phyloP scores from a whole-genome alignment of 2,329 filamentous ascomycete species.

The Exophiala dermatitidis region DNA sequence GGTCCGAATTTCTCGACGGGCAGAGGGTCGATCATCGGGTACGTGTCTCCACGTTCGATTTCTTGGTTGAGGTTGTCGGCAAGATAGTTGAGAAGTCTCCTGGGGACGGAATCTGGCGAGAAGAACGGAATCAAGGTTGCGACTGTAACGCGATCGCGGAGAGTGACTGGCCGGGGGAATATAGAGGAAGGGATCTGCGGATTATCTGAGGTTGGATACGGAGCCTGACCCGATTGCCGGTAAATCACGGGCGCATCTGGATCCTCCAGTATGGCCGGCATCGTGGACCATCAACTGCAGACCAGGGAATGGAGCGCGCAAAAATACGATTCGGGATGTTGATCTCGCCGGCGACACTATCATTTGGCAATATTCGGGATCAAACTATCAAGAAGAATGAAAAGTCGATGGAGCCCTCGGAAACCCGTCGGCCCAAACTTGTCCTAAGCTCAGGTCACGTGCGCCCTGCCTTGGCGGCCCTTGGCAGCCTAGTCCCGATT shows the following conservation, averaged over 20 bases:
- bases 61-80: conserved; percentile 80
- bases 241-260: conserved; percentile 63
- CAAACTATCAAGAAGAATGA: conserved; percentile 3
- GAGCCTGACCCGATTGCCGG: conserved; percentile 58
- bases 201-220: conserved; percentile 56
- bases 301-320: not conserved
- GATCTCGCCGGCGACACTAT: not conserved
- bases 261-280: conserved; percentile 75
- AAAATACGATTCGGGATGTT: not conserved
- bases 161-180: conserved; percentile 66
- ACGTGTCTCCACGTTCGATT: conserved; percentile 86
- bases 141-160: conserved; percentile 74
- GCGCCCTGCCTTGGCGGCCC: not conserved
- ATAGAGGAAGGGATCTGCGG: conserved; percentile 63
- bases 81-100: conserved; percentile 66
- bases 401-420: conserved; percentile 4
- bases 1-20: conserved; percentile 65
- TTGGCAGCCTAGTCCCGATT: conserved; percentile 6
- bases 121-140: conserved; percentile 79
- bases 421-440: not conserved
- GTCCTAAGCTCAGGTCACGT: conserved; percentile 9
- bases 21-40: conserved; percentile 76
- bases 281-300: conserved; percentile 32
- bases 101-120: conserved; percentile 67
- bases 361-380: not conserved